phyloP scores from a whole-genome alignment of 306 rosid species.

The Inga laurina region DNA sequence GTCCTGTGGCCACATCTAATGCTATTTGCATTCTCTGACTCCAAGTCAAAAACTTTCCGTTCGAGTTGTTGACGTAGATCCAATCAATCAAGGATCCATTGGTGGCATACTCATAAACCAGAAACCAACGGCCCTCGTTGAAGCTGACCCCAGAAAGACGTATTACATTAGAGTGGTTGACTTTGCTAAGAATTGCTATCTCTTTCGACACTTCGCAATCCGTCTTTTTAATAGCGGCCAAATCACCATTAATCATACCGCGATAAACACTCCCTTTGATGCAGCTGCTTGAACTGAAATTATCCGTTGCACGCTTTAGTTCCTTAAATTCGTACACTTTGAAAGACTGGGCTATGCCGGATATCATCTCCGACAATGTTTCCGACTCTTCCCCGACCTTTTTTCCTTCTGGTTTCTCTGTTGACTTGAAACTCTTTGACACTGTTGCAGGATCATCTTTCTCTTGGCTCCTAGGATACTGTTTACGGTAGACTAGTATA shows the following conservation, averaged over 20 bases:
- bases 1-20: conserved; percentile 79
- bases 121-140: conserved; percentile 73
- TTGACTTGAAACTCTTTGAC: conserved; percentile 40
- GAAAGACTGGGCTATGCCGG: conserved; percentile 61
- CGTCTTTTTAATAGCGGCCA: conserved; percentile 64
- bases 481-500: conserved; percentile 35
- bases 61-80: conserved; percentile 42
- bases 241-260: conserved; percentile 58
- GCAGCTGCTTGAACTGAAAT: conserved; percentile 54
- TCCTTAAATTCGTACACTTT: conserved; percentile 70
- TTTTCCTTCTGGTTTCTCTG: conserved; percentile 36
- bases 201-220: conserved; percentile 77
- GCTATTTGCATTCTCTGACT: conserved; percentile 65
- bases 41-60: conserved; percentile 63
- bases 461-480: conserved; percentile 25
- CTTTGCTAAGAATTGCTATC: conserved; percentile 60
- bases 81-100: conserved; percentile 78
- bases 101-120: conserved; percentile 76
- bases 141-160: conserved; percentile 80
- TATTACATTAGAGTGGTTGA: conserved; percentile 78
- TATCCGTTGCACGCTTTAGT: conserved; percentile 63
- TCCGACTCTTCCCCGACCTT: conserved; percentile 37
- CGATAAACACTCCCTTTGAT: conserved; percentile 67
- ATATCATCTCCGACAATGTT: conserved; percentile 49
- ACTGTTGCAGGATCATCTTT: conserved; percentile 23